phyloP scores from a whole-genome alignment of 306 rosid species.

The Myrica gale region DNA sequence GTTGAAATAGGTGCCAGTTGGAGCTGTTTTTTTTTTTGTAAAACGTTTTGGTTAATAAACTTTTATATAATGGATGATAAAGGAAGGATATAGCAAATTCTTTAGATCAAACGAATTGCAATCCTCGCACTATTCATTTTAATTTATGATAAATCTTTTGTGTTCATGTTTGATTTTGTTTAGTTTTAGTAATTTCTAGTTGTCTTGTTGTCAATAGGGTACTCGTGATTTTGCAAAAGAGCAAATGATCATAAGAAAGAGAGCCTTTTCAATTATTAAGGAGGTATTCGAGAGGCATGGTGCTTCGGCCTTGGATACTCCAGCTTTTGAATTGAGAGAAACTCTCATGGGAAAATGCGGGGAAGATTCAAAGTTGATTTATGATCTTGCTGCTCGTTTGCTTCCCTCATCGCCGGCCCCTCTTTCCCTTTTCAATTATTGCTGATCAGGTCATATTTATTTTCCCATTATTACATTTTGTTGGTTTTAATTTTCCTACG shows the following conservation, averaged over 20 bases:
- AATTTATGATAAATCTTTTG: background rate
- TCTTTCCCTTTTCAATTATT: too few relatives aligned
- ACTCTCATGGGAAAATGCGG: constrained; percentile 95
- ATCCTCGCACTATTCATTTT: background rate
- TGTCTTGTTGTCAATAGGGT: constrained; percentile 47
- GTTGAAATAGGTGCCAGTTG: background rate
- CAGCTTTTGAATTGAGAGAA: constrained; percentile 90
- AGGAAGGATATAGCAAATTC: background rate
- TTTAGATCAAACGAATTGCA: background rate
- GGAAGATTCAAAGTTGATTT: constrained; percentile 93
- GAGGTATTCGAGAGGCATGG: constrained; percentile 95
- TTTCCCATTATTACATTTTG: background rate
- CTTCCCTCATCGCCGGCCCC: too few relatives aligned
- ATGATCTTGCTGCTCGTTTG: constrained; percentile 99
- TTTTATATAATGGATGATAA: background rate
- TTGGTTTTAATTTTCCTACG: background rate
- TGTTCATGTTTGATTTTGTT: background rate
- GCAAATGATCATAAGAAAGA: constrained; percentile 89
- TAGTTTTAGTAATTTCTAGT: background rate
- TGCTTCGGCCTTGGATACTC: constrained; percentile 93
- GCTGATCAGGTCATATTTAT: constrained; percentile 17
- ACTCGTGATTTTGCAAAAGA: constrained; percentile 95
- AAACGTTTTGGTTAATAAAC: background rate
- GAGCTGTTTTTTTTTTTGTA: background rate
- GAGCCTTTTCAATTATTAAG: constrained; percentile 76